Percentiles rank a stretch among this genome's conserved stretches.
These are phyloP conservation scores for Tulasnella sp. DNA, from an alignment of 768 basidiomycete genomes.

Conservation along the genomic window DNA sequence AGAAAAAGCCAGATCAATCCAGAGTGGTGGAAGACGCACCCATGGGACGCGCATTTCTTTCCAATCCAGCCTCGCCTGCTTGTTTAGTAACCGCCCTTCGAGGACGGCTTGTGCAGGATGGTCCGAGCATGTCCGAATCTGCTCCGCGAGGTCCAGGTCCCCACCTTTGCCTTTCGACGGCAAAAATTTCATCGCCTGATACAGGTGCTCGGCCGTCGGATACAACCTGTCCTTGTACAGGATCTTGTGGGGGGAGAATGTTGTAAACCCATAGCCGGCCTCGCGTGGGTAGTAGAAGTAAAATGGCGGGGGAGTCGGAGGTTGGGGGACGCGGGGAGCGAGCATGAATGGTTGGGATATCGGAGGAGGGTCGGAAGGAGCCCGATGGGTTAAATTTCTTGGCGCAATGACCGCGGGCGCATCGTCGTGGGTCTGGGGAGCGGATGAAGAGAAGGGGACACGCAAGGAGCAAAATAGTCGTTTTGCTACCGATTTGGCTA, in stretches of 20 bases:
- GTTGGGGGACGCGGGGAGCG: constrained; percentile 2
- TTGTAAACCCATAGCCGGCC: constrained; percentile 35
- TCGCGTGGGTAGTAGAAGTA: constrained; percentile 15
- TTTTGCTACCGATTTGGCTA: neutral
- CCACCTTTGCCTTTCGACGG: constrained; percentile 23
- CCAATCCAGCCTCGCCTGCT: constrained; percentile 48
- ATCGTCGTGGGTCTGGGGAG: neutral
- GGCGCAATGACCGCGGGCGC: neutral
- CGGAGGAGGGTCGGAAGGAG: neutral
- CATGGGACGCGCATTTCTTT: constrained; percentile 35
- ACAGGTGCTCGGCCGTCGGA: constrained; percentile 61
- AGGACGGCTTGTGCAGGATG: constrained; percentile 39
- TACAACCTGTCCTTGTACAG: constrained; percentile 42
- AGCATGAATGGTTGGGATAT: constrained; percentile 11
- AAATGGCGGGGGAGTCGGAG: neutral
- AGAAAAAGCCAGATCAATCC: neutral
- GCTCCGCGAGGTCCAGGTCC: constrained; percentile 42
- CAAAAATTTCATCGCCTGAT: constrained; percentile 51
- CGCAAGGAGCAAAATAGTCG: neutral
- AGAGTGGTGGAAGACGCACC: constrained; percentile 31
- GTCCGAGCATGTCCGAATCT: constrained; percentile 47
- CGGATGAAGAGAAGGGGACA: neutral
- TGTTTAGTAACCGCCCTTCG: constrained; percentile 22
- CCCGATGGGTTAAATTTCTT: neutral
- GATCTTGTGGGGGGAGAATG: constrained; percentile 52